Evolutionary conservation across 768 basidiomycete species (phyloP), one percentile per base, ranked within the genome.

Genomic region (Suillus alpinus): DNA sequence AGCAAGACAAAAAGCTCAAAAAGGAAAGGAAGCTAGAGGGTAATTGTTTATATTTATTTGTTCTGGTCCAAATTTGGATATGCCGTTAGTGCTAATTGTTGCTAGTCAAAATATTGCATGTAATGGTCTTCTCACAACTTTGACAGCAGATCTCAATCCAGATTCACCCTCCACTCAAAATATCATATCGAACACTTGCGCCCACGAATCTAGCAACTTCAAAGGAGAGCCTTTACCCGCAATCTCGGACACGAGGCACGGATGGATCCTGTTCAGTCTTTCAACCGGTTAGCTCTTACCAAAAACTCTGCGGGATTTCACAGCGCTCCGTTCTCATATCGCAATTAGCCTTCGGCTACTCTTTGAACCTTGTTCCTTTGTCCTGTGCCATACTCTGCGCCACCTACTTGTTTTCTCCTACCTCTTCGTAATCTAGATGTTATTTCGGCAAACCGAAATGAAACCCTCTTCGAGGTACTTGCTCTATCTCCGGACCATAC

Each of bases 1-100:
- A 36, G 56, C 73, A 64, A 36, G 49, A 73, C 72, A 73, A 73
- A 73, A 73, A 65, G 71, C 74, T 68, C 62, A 67, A 71, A 73
- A 71, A 68, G 72, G 72, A 73, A 73, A 70, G 53, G 3, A 26
- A 65, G 58, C 26, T 61, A 63, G 61, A 50, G 44, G 60, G 29
- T 53, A 32, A 44, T 12, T 12, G 53, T 66, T 57, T 55, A 61
- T 55, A 36, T 58, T 59, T 66, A 51, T 58, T 59, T 59, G 34
- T 20, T 57, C 57, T 23, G 1, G 6, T 13, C 14, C 65, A 70
- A 66, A 67, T 73, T 67, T 32, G 66, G 56, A 47, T 26, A 40
- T 72, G 67, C 66, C 67, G 71, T 66, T 62, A 64, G 40, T 62
- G 62, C 63, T 62, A 75, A 73, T 73, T 75, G 71, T 73, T 71